phyloP scores from a whole-genome alignment of 163 green algal species.

The Scenedesmus sp. region DNA sequence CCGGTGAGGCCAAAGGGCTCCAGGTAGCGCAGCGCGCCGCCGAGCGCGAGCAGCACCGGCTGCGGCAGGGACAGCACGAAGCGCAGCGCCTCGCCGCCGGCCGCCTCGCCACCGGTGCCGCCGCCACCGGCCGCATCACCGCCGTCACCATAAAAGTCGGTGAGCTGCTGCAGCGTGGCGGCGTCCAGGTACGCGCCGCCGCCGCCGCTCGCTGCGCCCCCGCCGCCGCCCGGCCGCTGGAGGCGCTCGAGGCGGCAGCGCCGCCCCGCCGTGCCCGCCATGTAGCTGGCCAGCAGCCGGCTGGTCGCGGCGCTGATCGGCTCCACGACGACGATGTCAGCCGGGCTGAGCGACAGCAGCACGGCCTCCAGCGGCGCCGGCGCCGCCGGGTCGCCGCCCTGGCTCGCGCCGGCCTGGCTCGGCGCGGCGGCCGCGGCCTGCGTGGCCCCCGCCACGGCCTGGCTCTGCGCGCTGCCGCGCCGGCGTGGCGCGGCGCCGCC shows the following conservation, averaged over 20 bases:
- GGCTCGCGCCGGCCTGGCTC: too few species aligned
- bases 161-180: constrained; percentile 9
- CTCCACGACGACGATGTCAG: constrained; percentile 71
- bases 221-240: not conserved
- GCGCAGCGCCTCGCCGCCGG: constrained; percentile 13
- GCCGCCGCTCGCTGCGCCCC: constrained; percentile 6
- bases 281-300: constrained; percentile 57
- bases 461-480: too few species aligned
- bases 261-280: constrained; percentile 1
- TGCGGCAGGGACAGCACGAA: constrained; percentile 58
- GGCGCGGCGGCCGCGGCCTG: too few species aligned
- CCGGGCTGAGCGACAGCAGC: constrained; percentile 69
- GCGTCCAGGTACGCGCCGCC: not conserved
- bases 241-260: constrained; percentile 45
- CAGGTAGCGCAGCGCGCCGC: constrained; percentile 68
- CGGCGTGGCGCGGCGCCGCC: too few species aligned
- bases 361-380: constrained; percentile 77
- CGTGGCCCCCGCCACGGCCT: too few species aligned
- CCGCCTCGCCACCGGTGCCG: not conserved
- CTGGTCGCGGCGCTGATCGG: constrained; percentile 57
- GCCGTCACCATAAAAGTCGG: constrained; percentile 21
- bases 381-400: constrained; percentile 25
- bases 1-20: constrained; percentile 65
- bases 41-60: constrained; percentile 66
- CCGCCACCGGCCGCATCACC: not conserved